Conservation (phyloP, 106 monocot genomes). For the Vanilla planifolia region DNA sequence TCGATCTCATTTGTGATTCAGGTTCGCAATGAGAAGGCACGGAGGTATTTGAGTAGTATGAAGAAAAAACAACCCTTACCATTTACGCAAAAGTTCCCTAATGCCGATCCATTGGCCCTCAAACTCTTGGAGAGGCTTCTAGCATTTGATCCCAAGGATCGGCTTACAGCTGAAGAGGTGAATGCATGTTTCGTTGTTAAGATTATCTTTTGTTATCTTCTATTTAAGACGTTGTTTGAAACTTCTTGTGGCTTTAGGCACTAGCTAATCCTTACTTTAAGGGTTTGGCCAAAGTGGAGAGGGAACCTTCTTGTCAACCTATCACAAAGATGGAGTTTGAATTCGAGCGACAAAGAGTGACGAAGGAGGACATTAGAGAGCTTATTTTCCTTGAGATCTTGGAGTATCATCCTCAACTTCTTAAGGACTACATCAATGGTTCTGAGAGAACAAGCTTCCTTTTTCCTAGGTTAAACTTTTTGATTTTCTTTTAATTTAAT, state of each 20-base stretch:
- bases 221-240: background rate
- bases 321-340: conserved; percentile 89
- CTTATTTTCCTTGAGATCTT: conserved; percentile 85
- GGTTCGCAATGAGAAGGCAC: conserved; percentile 91
- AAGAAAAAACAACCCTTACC: conserved; percentile 62
- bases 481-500: background rate
- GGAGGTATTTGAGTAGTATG: conserved; percentile 81
- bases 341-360: conserved; percentile 78
- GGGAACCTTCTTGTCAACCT: conserved; percentile 76
- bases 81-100: conserved; percentile 77
- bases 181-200: background rate
- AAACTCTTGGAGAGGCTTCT: conserved; percentile 72
- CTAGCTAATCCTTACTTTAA: conserved; percentile 82
- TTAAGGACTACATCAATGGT: conserved; percentile 76
- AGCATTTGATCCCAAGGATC: conserved; percentile 86
- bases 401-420: conserved; percentile 88
- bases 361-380: conserved; percentile 86
- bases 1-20: conserved; percentile 11
- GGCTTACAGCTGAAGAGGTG: conserved; percentile 90
- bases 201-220: background rate
- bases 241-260: conserved; percentile 32
- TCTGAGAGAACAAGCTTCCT: conserved; percentile 74
- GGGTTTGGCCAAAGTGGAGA: conserved; percentile 76
- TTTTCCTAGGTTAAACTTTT: conserved; percentile 75
- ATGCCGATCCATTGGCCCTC: conserved; percentile 79